Percentiles rank a stretch among this genome's conserved stretches.
These are phyloP conservation scores for Seiridium unicorne DNA, from an alignment of 2,329 filamentous ascomycete genomes.

Conservation along the genomic window DNA sequence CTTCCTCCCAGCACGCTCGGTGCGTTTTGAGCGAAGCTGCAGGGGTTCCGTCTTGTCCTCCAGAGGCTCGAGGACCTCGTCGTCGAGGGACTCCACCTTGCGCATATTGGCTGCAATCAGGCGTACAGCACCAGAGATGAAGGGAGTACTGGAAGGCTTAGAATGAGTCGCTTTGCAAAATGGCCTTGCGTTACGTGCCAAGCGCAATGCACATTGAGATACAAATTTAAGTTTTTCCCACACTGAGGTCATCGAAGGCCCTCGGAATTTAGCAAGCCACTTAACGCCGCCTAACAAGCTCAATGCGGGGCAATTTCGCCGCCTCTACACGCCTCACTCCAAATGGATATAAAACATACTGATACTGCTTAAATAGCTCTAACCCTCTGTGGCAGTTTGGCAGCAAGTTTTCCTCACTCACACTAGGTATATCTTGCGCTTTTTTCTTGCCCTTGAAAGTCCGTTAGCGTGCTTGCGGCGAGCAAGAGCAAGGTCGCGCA, in stretches of 20 bases:
- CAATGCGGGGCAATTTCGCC: background rate
- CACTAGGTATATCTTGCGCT: no score
- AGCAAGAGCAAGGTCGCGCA: no score
- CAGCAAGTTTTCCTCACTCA: no score
- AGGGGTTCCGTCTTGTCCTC: slow-evolving; percentile 42
- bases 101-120: slow-evolving; percentile 7
- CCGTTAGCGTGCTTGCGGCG: no score
- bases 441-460: no score
- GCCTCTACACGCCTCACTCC: no score
- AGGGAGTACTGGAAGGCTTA: background rate
- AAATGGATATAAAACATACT: no score
- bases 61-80: slow-evolving; percentile 42
- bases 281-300: background rate
- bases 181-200: no score
- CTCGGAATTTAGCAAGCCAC: background rate
- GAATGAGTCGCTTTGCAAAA: no score
- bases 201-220: no score
- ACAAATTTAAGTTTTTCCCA: background rate
- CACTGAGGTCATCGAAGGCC: background rate
- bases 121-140: background rate
- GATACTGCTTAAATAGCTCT: no score
- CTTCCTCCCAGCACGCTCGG: slow-evolving; percentile 43
- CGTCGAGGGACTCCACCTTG: slow-evolving; percentile 25
- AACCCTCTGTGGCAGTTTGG: no score
- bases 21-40: slow-evolving; percentile 50